Percentiles rank a stretch among this genome's conserved stretches.
These are phyloP conservation scores for Macrocystidia cucumis DNA, from an alignment of 1,284 basidiomycete species.

Conservation along the genomic window DNA sequence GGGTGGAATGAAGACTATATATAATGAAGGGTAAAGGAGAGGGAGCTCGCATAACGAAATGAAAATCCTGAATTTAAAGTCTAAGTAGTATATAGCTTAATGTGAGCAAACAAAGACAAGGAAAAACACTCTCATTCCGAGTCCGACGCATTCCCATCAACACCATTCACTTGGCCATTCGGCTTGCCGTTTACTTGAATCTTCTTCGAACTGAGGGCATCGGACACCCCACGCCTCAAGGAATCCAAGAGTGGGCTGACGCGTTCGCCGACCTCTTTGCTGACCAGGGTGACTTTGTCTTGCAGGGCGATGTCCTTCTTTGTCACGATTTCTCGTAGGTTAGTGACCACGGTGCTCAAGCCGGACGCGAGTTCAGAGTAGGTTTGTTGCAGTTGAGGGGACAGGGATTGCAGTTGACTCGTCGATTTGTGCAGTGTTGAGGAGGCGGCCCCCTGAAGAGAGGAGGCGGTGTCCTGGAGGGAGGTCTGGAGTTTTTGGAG, in stretches of 20 bases:
- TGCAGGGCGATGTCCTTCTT: conserved; percentile 45
- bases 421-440: conserved; percentile 30
- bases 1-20: too few relatives aligned
- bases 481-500: conserved; percentile 59
- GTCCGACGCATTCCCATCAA: too few relatives aligned
- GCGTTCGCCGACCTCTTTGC: conserved; percentile 47
- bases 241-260: conserved; percentile 50
- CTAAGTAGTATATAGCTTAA: too few relatives aligned
- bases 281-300: conserved; percentile 51
- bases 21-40: too few relatives aligned
- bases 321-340: conserved; percentile 44
- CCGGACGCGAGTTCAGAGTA: conserved; percentile 30
- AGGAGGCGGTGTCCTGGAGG: conserved; percentile 50
- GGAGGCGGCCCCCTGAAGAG: conserved; percentile 50
- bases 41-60: too few relatives aligned
- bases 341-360: conserved; percentile 38
- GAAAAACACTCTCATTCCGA: too few relatives aligned
- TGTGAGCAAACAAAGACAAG: too few relatives aligned
- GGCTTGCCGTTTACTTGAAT: too few relatives aligned
- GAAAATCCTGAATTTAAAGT: too few relatives aligned
- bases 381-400: conserved; percentile 28
- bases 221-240: conserved; percentile 23
- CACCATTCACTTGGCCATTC: too few relatives aligned
- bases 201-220: too few relatives aligned
- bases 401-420: conserved; percentile 26